Conservation (phyloP, 129 eudicot species). For the Artemisia tridentata region DNA sequence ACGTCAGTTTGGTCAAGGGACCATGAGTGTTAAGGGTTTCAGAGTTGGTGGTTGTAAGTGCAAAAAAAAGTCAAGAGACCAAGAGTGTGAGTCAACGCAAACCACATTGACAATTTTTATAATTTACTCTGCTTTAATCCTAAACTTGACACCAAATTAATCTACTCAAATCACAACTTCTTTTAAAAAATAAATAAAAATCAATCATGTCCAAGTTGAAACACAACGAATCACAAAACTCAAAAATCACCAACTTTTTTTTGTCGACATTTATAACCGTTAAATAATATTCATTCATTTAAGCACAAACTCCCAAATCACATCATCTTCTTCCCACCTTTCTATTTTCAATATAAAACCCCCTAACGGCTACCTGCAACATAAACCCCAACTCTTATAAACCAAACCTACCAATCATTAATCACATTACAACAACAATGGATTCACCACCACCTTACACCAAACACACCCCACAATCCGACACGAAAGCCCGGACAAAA, state of each 20-base stretch:
- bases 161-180: too few species aligned
- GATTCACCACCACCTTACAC: constrained; percentile 43
- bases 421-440: constrained; percentile 35
- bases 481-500: constrained; percentile 44
- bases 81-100: too few species aligned
- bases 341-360: constrained; percentile 26
- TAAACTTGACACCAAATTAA: too few species aligned
- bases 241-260: constrained; percentile 12
- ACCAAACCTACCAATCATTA: neutral
- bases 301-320: constrained; percentile 29
- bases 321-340: constrained; percentile 10
- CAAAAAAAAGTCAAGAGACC: too few species aligned
- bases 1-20: too few species aligned
- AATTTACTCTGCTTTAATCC: too few species aligned
- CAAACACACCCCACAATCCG: constrained; percentile 32
- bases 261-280: constrained; percentile 44
- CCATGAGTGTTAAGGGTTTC: too few species aligned
- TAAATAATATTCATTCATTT: constrained; percentile 18
- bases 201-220: too few species aligned
- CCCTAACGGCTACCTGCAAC: constrained; percentile 30
- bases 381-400: constrained; percentile 4
- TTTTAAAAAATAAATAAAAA: too few species aligned
- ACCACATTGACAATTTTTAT: too few species aligned
- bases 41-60: too few species aligned
- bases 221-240: neutral